A percentile compares a stretch with the other conserved stretches of the same genome.
Conservation (phyloP, 345 rosid genomes). For the Combretum micranthum region DNA sequence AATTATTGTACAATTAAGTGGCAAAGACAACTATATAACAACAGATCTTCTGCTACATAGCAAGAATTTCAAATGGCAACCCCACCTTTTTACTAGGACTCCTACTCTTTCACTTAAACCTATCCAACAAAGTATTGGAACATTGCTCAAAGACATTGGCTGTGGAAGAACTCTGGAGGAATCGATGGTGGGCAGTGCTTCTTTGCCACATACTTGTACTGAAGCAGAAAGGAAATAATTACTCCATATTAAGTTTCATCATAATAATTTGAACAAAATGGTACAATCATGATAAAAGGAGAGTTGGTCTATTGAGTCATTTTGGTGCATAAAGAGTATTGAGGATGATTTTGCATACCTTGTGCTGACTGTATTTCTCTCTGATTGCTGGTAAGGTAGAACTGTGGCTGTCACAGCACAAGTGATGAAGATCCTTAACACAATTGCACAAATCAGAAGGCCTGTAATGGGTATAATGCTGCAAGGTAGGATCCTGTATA, state of each 20-base stretch:
- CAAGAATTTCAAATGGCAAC: no score
- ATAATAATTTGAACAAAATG: background rate
- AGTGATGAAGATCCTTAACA: conserved; percentile 59
- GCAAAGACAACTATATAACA: no score
- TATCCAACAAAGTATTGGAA: conserved; percentile 30
- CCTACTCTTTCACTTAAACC: no score
- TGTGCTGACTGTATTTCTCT: conserved; percentile 86
- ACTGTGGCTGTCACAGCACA: conserved; percentile 40
- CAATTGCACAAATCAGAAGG: conserved; percentile 60
- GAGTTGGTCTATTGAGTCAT: no score
- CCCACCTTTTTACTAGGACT: no score
- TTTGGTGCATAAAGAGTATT: background rate
- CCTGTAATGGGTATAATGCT: conserved; percentile 74
- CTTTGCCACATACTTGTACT: conserved; percentile 87
- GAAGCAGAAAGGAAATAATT: conserved; percentile 6
- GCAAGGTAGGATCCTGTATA: conserved; percentile 65
- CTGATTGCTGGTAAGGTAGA: conserved; percentile 63
- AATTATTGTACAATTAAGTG: no score
- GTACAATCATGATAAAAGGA: no score
- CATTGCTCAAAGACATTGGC: conserved; percentile 12
- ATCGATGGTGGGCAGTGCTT: conserved; percentile 63
- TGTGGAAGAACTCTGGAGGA: conserved; percentile 59
- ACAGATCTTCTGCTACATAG: no score
- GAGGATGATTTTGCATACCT: conserved; percentile 32
- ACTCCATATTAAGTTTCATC: background rate